Base-by-base conservation (phyloP, 179 eudicot species). In the Heliamphora pulchella region DNA sequence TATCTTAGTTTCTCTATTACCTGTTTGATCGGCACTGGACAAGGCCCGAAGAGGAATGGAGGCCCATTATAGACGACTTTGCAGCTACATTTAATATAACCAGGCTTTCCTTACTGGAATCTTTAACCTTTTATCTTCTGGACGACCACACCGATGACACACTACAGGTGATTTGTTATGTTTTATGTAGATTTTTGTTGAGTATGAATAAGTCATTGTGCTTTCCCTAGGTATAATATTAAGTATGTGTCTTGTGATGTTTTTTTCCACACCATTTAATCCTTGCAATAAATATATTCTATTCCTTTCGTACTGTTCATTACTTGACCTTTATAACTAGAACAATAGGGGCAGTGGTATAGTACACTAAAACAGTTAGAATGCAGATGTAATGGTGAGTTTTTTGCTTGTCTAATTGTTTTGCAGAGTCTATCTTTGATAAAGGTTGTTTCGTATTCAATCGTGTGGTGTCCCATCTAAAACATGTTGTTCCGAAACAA, bases 1-100 rank as follows among this genome's bases (percentile, higher is more conserved):
- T 69, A 48, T 57, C 58, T 80, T 84, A 96, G 99, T 90, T 96
- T 77, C 79, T 94, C 61, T 96, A 96, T 86, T 96, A 88, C 86
- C 85, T 96, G 74, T 94, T 89, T 87, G 99, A 96, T 84, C 88
- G 97, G 71, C 94, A 92, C 71, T 92, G 96, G 97, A 89, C 88
- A 79, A 81, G 79, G 54, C 92, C 96, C 51, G 91, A 87, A 75
- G 91, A 85, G 69, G 79, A 90, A 72, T 96, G 99, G 97, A 85
- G 90, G 85, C 67, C 39, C 80, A 74, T 90, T 80, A 81, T 96
- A 78, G 96, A 96, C 89, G 97, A 96, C 80, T 96, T 96, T 89
- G 97, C 94, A 50, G 94, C 93, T 77, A 88, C 96, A 66, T 96
- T 96, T 80, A 81, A 88, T 73, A 86, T 92, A 74, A 82, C 92